Conservation (phyloP, 2,329 filamentous ascomycete genomes). For the Penicillium sclerotiorum region DNA sequence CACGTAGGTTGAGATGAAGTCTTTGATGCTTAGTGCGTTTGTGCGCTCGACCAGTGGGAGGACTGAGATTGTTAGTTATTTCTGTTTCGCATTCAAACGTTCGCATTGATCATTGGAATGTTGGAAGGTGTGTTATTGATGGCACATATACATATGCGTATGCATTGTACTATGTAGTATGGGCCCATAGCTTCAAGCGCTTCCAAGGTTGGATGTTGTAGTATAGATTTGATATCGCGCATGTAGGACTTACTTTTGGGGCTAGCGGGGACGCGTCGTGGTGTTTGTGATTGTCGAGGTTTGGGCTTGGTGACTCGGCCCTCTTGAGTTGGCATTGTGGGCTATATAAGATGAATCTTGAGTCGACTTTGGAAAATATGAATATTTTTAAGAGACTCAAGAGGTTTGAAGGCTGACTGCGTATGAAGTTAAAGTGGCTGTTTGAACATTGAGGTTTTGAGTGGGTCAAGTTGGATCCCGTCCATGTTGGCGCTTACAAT, state of each 20-base stretch:
- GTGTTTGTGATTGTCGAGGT: conserved; percentile 8
- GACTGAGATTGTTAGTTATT: conserved; percentile 19
- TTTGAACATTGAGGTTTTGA: no score
- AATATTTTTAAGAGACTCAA: no score
- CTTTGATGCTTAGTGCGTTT: conserved; percentile 41
- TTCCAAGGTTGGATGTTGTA: not conserved
- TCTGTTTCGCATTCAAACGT: not conserved
- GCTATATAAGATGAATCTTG: not conserved
- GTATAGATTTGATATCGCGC: not conserved
- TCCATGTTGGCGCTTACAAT: no score
- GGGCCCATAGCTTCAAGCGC: no score
- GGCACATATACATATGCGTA: no score
- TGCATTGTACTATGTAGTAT: no score
- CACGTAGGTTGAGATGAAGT: conserved; percentile 44
- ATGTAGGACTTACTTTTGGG: conserved; percentile 17
- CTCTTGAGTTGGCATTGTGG: conserved; percentile 25
- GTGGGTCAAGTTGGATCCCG: no score
- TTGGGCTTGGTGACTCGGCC: conserved; percentile 28
- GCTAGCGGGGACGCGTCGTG: conserved; percentile 19
- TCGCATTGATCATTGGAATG: no score
- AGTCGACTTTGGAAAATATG: not conserved
- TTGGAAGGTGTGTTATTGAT: no score
- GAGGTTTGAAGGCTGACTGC: no score
- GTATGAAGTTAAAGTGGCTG: no score
- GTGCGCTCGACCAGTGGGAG: conserved; percentile 44